Evolutionary conservation across 1,284 basidiomycete species (phyloP).

Genomic region (Ganoderma meredithae): DNA sequence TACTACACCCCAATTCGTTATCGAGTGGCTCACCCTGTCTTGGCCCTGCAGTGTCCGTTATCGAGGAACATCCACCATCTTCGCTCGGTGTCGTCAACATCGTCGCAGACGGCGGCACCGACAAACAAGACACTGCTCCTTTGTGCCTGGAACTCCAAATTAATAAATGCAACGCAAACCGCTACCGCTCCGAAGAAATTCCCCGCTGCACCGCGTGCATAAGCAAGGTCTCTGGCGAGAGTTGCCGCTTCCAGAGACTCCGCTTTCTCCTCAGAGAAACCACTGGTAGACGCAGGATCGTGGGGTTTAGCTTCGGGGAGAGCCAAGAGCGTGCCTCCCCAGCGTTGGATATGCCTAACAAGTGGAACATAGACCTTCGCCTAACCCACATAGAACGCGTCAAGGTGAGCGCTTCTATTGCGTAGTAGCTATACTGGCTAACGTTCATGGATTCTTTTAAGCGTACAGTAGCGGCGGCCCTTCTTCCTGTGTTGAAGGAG

Average conservation of each 20-base stretch:
- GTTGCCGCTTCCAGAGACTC: conserved; percentile 81
- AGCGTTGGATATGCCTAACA: conserved; percentile 67
- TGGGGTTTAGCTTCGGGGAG: conserved; percentile 74
- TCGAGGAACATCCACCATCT: conserved; percentile 43
- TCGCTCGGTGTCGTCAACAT: conserved; percentile 34
- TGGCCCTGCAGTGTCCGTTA: conserved; percentile 48
- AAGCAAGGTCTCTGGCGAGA: conserved; percentile 82
- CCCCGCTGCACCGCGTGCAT: conserved; percentile 82
- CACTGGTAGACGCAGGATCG: conserved; percentile 54
- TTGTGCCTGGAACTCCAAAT: conserved; percentile 69
- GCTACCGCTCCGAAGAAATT: conserved; percentile 68
- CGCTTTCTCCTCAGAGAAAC: conserved; percentile 72
- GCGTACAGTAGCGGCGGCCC: conserved; percentile 72
- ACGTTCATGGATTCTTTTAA: conserved; percentile 40
- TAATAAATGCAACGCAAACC: conserved; percentile 82
- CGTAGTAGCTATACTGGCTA: not conserved
- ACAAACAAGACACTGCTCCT: conserved; percentile 30
- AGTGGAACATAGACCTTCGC: conserved; percentile 69
- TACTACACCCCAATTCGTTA: conserved; percentile 48
- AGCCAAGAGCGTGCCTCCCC: conserved; percentile 62
- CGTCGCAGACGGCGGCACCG: conserved; percentile 33
- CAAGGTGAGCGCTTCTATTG: conserved; percentile 54
- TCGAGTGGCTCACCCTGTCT: conserved; percentile 52
- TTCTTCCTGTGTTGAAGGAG: conserved; percentile 71
- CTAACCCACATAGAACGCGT: conserved; percentile 57